These are phyloP conservation scores for Rhizomucor pusillus DNA, from an alignment of 371 early-diverging fungal genomes.

Conservation along the genomic window DNA sequence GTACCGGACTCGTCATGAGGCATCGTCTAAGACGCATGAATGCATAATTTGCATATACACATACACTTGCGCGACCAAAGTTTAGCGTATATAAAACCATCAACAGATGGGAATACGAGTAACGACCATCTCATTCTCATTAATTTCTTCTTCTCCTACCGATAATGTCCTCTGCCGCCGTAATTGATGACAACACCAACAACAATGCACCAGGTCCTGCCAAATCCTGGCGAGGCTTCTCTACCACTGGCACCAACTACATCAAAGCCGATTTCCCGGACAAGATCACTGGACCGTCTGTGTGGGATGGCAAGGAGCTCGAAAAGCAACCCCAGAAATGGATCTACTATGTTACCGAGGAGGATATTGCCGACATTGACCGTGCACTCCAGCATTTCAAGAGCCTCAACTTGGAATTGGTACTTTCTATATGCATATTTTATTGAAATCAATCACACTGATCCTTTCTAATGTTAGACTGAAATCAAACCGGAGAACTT, in stretches of 20 bases:
- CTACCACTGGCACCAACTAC: constrained; percentile 14
- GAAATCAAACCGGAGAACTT: constrained; percentile 25
- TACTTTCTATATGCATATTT: background rate
- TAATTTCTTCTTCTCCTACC: too few species aligned
- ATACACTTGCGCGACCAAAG: too few species aligned
- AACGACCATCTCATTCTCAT: too few species aligned
- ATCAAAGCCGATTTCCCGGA: constrained; percentile 30
- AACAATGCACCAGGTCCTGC: background rate
- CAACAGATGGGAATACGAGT: too few species aligned
- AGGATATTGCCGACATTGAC: constrained; percentile 40
- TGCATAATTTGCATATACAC: too few species aligned
- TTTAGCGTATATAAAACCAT: too few species aligned
- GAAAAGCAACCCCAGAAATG: constrained; percentile 37
- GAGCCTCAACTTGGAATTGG: constrained; percentile 23
- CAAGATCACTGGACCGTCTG: constrained; percentile 32
- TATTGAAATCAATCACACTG: background rate
- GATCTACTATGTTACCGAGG: constrained; percentile 33
- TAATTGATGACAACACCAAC: background rate
- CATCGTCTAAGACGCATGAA: too few species aligned
- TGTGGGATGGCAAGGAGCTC: constrained; percentile 41
- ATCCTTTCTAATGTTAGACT: constrained; percentile 5
- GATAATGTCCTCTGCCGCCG: constrained; percentile 6
- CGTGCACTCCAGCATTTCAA: constrained; percentile 32
- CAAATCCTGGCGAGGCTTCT: constrained; percentile 24
- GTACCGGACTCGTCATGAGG: too few species aligned